Conservation (phyloP, 352 stramenopile genomes). For the Phytophthora hibernalis region DNA sequence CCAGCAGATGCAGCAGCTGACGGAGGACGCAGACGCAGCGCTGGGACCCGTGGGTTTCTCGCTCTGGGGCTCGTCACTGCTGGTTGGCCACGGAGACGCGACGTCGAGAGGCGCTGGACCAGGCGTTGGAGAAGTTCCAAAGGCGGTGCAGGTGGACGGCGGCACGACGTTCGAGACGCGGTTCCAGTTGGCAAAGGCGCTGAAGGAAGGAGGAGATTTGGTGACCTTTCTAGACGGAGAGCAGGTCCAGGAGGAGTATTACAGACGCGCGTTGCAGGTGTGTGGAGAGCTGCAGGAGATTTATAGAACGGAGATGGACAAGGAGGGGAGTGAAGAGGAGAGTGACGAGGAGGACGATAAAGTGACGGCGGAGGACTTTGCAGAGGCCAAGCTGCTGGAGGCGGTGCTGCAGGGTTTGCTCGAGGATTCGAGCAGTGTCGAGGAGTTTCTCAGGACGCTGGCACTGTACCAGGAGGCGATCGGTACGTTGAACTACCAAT, state of each 20-base stretch:
- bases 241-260: constrained; percentile 12
- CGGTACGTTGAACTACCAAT: constrained; percentile 29
- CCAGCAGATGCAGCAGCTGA: constrained; percentile 69
- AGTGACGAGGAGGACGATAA: constrained; percentile 53
- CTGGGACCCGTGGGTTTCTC: constrained; percentile 81
- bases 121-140: constrained; percentile 71
- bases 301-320: constrained; percentile 37
- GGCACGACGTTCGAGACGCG: constrained; percentile 84
- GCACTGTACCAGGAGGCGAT: constrained; percentile 65
- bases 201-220: constrained; percentile 52
- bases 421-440: constrained; percentile 17
- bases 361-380: constrained; percentile 55
- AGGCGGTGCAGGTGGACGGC: constrained; percentile 82
- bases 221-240: constrained; percentile 54
- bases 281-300: constrained; percentile 50
- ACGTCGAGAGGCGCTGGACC: constrained; percentile 57
- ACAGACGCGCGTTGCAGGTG: constrained; percentile 30
- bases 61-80: constrained; percentile 77
- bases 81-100: constrained; percentile 80
- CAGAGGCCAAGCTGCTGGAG: constrained; percentile 59
- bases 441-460: constrained; percentile 56
- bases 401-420: constrained; percentile 54
- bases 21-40: constrained; percentile 50
- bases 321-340: constrained; percentile 4
- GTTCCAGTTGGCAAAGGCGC: constrained; percentile 82